A percentile compares a stretch with the other conserved stretches of the same genome.
These are phyloP conservation scores for Pseudisothecium myosuroides DNA, from an alignment of 225 moss, liverwort and hornwort genomes.

Conservation along the genomic window DNA sequence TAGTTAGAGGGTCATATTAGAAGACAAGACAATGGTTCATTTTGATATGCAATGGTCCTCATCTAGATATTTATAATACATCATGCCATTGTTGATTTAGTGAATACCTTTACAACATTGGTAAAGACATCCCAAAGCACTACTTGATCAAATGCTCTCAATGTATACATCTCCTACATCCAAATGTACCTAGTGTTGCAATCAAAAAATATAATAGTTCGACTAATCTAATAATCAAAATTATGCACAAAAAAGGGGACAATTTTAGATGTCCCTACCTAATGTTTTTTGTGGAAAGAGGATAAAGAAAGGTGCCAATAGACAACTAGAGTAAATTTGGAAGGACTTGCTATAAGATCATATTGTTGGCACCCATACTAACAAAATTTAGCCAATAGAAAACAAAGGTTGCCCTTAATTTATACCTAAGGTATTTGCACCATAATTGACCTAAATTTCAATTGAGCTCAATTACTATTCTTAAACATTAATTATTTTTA, in stretches of 20 bases:
- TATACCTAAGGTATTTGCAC: background rate
- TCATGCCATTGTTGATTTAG: background rate
- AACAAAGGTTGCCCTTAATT: background rate
- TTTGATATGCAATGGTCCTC: background rate
- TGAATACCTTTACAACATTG: background rate
- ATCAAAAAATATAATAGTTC: background rate
- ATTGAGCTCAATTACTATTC: background rate
- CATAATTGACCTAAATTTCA: background rate
- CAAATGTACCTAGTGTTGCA: background rate
- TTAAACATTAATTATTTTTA: background rate
- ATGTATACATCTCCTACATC: background rate
- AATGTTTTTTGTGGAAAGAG: background rate
- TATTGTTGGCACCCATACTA: rapidly evolving
- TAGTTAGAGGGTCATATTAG: background rate
- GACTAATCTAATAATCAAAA: rapidly evolving
- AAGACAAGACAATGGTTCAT: too few relatives aligned
- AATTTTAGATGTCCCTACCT: rapidly evolving
- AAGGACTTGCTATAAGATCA: background rate
- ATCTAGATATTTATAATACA: too few relatives aligned
- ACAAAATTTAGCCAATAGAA: background rate
- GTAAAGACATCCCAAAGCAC: rapidly evolving
- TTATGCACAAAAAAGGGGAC: rapidly evolving
- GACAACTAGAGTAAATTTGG: rapidly evolving
- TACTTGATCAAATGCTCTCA: background rate
- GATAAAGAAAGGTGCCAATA: rapidly evolving